These are phyloP conservation scores for Linanthus parryae DNA, from an alignment of 148 eudicot species.

Conservation along the genomic window DNA sequence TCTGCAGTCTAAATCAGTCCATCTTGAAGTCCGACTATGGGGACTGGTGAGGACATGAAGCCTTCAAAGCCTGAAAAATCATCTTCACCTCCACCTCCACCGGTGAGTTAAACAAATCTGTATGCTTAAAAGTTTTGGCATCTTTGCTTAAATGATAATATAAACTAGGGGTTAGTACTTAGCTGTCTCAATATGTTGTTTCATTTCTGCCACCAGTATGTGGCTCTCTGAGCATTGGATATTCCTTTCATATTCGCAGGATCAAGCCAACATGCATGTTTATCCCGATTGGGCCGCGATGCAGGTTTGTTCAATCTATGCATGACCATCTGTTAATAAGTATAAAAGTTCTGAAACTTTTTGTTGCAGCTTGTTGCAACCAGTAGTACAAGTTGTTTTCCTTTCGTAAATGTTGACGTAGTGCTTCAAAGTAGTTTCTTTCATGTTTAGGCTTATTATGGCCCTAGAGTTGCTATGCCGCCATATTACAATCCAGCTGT, in stretches of 20 bases:
- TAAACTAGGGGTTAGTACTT: too few species aligned
- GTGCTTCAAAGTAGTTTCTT: conserved; percentile 1
- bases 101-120: conserved; percentile 33
- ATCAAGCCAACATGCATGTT: conserved; percentile 57
- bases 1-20: too few species aligned
- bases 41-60: conserved; percentile 47
- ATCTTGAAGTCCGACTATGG: conserved; percentile 36
- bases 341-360: not conserved
- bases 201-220: not conserved
- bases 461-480: conserved; percentile 78
- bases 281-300: conserved; percentile 97
- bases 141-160: too few species aligned
- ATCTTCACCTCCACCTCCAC: conserved; percentile 48
- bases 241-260: conserved; percentile 37
- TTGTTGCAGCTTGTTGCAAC: too few species aligned
- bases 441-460: conserved; percentile 74
- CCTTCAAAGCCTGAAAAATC: conserved; percentile 53
- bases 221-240: conserved; percentile 6
- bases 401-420: too few species aligned
- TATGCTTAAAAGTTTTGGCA: not conserved
- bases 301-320: conserved; percentile 51
- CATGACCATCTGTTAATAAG: not conserved
- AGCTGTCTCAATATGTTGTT: too few species aligned
- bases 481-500: conserved; percentile 71
- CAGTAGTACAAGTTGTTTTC: too few species aligned